These are phyloP conservation scores for Fusarium subglutinans DNA, from an alignment of 2,329 filamentous ascomycete genomes.

Conservation along the genomic window DNA sequence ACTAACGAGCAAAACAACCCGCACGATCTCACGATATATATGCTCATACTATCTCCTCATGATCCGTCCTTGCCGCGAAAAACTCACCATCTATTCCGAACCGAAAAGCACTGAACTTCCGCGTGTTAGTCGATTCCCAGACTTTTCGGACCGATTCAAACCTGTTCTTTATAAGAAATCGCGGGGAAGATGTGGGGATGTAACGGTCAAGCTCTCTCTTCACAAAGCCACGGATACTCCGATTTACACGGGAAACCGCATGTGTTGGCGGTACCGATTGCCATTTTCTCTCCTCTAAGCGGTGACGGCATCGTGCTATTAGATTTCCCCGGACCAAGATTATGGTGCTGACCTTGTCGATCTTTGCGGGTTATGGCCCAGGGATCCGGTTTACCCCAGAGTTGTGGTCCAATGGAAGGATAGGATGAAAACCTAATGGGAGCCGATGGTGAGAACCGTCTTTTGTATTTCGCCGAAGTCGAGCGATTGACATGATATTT, in stretches of 20 bases:
- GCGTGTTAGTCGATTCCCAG: neutral
- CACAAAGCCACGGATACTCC: neutral
- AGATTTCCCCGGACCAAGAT: neutral
- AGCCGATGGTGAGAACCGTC: neutral
- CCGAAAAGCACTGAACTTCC: neutral
- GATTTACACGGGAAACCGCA: neutral
- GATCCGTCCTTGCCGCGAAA: neutral
- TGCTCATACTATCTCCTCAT: neutral
- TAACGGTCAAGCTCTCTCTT: neutral
- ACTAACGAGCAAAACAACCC: neutral
- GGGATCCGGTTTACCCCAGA: constrained; percentile 17
- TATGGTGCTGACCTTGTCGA: constrained; percentile 14
- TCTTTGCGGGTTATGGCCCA: constrained; percentile 15
- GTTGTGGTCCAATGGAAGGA: constrained; percentile 7
- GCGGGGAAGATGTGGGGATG: constrained; percentile 29
- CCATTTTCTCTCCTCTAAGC: too few species aligned
- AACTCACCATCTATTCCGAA: neutral
- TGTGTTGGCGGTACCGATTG: neutral
- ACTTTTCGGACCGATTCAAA: constrained; percentile 32
- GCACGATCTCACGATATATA: constrained; percentile 7
- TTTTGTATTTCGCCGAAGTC: neutral
- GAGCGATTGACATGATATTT: neutral
- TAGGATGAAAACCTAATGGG: neutral
- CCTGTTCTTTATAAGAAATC: constrained; percentile 7
- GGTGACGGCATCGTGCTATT: constrained; percentile 18